These are phyloP conservation scores for Exophiala sp. DNA, from an alignment of 2,329 filamentous ascomycete genomes.

Conservation along the genomic window DNA sequence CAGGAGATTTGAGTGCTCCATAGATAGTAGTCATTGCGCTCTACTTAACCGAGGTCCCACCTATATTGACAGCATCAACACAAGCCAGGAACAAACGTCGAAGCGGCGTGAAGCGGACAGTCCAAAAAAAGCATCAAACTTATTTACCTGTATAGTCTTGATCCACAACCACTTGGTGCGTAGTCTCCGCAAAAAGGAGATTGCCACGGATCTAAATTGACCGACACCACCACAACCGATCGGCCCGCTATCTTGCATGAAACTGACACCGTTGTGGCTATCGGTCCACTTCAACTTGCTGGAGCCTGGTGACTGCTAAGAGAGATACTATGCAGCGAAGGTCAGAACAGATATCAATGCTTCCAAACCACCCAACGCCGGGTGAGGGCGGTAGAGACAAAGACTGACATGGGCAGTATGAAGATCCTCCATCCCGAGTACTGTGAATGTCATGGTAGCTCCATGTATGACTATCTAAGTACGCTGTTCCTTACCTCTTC, in stretches of 20 bases:
- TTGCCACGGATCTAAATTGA: too few species aligned
- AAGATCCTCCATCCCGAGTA: background rate
- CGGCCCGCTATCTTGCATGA: background rate
- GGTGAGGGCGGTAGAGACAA: background rate
- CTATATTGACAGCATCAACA: slow-evolving; percentile 3
- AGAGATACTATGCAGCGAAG: too few species aligned
- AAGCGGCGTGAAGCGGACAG: background rate
- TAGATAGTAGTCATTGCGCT: too few species aligned
- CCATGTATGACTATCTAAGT: background rate
- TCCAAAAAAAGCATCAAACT: background rate
- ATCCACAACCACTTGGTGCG: background rate
- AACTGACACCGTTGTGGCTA: too few species aligned
- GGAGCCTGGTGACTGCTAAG: too few species aligned
- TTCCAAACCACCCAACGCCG: too few species aligned
- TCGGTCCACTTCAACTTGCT: too few species aligned
- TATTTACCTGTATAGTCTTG: background rate
- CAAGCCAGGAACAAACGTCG: slow-evolving; percentile 1
- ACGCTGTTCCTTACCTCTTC: background rate
- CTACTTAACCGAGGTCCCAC: background rate
- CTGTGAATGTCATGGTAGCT: background rate
- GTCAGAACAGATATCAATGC: too few species aligned
- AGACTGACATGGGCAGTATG: background rate
- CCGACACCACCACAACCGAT: background rate
- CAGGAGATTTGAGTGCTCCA: too few species aligned
- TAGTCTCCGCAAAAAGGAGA: too few species aligned